A percentile compares a stretch with the other conserved stretches of the same genome.
These are phyloP conservation scores for Flaveria trinervia DNA, from an alignment of 129 eudicot genomes.

Conservation along the genomic window DNA sequence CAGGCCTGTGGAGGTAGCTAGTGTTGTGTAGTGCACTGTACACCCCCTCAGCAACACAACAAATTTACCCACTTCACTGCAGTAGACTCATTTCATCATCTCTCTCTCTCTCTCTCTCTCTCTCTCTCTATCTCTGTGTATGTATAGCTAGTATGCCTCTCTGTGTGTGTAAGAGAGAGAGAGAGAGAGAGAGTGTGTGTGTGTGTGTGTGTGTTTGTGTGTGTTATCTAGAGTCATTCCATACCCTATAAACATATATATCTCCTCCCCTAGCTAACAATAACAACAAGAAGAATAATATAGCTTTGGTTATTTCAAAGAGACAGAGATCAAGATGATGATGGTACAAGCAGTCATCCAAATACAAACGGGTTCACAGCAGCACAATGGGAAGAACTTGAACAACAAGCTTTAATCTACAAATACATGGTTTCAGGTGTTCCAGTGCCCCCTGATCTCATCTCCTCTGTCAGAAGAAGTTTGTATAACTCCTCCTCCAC, in stretches of 20 bases:
- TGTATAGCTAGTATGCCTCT: background rate
- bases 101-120: background rate
- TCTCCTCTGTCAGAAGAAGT: slow-evolving; percentile 42
- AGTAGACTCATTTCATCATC: slow-evolving; percentile 28
- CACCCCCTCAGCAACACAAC: slow-evolving; percentile 43
- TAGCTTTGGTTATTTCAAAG: no score
- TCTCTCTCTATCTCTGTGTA: background rate
- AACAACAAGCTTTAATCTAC: slow-evolving; percentile 60
- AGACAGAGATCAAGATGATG: background rate
- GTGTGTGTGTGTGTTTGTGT: no score
- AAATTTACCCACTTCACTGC: slow-evolving; percentile 37
- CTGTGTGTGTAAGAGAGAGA: no score
- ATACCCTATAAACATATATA: slow-evolving; percentile 33
- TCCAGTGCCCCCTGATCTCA: slow-evolving; percentile 55
- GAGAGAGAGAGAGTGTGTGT: no score
- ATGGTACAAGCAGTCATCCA: no score
- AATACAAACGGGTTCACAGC: slow-evolving; percentile 42
- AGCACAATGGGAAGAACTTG: slow-evolving; percentile 56
- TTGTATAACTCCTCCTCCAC: slow-evolving; percentile 26
- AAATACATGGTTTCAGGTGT: slow-evolving; percentile 58
- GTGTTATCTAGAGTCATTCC: slow-evolving; percentile 22
- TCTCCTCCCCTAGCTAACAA: slow-evolving; percentile 20
- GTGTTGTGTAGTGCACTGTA: slow-evolving; percentile 1
- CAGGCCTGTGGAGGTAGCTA: slow-evolving; percentile 12
- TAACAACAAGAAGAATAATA: background rate